Evolutionary conservation across 768 basidiomycete genomes (phyloP), one percentile per base, ranked within the genome.

Genomic region (Pulveroboletus ravenelii): DNA sequence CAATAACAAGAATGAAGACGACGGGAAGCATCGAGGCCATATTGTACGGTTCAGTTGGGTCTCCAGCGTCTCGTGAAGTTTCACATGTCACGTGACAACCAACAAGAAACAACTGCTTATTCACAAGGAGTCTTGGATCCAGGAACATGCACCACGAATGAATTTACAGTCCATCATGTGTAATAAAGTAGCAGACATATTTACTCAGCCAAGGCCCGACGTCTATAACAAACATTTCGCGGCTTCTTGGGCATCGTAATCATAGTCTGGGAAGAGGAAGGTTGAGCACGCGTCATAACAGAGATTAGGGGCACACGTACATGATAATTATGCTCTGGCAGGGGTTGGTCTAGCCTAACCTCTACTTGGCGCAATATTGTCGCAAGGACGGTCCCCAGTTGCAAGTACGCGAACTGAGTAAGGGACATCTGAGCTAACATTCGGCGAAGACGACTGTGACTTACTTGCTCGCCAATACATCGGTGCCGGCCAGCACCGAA

Each of bases 401-500:
- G 96, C 54, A 97, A 72, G 70, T 96, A 94, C 23, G 96, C 96
- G 63, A 98, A 98, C 84, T 93, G 45, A 30, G 6, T 17, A 48
- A 41, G 44, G 6, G 38, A 20, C 1, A 23, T 10, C n/a, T 61
- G 32, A 58, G 50, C 13, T n/a, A 42, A 37, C 31, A 25, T 46
- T 35, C 30, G 45, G 3, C 20, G 20, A 46, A 32, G 14, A 52
- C 3, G 2, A 13, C 41, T 14, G 2, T 10, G 25, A 68, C 74
- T 40, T 41, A 84, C 85, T 73, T 85, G 87, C 72, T 94, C 93
- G 56, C 93, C 91, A 53, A 97, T 94, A 68, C 91, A 98, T 56
- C 94, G 78, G 73, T 97, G 95, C 61, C 89, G 79, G 27, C 96
- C 96, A 45, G 96, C 95, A 54, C 96, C 96, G 62, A 99, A 99